Evolutionary conservation across 306 rosid genomes (phyloP).

Genomic region (Styphnolobium japonicum): DNA sequence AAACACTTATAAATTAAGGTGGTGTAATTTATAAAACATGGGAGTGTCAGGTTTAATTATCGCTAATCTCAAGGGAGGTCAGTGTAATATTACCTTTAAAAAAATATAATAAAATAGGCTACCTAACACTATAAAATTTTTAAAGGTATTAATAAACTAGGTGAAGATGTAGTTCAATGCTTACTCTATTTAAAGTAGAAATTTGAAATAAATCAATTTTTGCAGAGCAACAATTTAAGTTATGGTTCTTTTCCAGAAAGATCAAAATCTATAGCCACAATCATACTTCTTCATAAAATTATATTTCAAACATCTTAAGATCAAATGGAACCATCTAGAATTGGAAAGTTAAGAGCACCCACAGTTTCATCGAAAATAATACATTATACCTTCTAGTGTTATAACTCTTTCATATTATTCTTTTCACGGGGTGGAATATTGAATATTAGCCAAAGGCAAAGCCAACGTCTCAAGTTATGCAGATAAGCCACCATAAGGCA

Average conservation of each 20-base stretch:
- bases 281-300: background rate
- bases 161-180: background rate
- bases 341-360: background rate
- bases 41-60: too few relatives aligned
- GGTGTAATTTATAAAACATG: too few relatives aligned
- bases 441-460: too few relatives aligned
- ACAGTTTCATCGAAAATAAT: constrained; percentile 21
- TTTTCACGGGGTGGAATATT: too few relatives aligned
- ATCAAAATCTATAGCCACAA: background rate
- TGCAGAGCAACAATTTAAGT: background rate
- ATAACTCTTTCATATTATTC: too few relatives aligned
- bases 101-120: background rate
- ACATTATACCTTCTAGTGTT: too few relatives aligned
- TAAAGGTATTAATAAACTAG: background rate
- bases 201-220: background rate
- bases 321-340: constrained; percentile 6
- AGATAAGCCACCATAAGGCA: too few relatives aligned
- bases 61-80: too few relatives aligned
- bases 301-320: background rate
- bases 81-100: too few relatives aligned
- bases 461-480: too few relatives aligned
- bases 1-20: too few relatives aligned
- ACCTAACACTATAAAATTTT: background rate
- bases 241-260: background rate
- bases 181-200: background rate